Base-by-base conservation (phyloP, 2,329 filamentous ascomycete genomes). In the Sporothrix phasma region DNA sequence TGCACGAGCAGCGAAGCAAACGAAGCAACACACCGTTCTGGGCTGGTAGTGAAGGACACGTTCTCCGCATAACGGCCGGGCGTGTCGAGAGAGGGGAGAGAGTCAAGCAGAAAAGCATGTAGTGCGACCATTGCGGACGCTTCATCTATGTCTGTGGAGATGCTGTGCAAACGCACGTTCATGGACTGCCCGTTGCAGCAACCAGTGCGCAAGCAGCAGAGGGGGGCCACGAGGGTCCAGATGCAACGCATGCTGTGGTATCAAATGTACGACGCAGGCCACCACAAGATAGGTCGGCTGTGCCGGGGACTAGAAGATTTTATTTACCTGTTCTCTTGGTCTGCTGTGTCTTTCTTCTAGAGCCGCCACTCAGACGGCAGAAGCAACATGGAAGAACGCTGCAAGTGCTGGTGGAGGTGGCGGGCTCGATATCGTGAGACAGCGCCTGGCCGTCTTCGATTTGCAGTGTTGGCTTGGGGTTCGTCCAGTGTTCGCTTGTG, bases 211-310 rank as follows among this genome's bases (percentile, higher is more conserved):
- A 45, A 3, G n/a, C n/a, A 59, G 17, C 24, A 31, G 5, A 29
- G 51, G 31, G 45, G 53, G 39, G 24, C 54, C 34, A 22, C 22
- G 46, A 39, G n/a, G n/a, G n/a, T 41, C 39, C 41, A 61, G 39
- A 61, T 61, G 63, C 56, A 61, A 43, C 56, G 37, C 49, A 64
- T 49, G 24, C 37, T 31, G 59, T 46, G n/a, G 56, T 39, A 49
- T 37, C 26, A 43, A 43, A 58, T 58, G 56, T 61, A 64, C 63
- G 61, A 41, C 47, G 29, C 63, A 64, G 62, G 34, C 63, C 43
- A 34, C 58, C 56, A 54, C 56, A 46, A 61, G 56, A 61, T 61
- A 24, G 22, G 37, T 53, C 46, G 54, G 37, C 39, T 31, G 46
- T 46, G 19, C 39, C 46, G 46, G 54, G 41, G 41, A 24, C 19